phyloP scores from a whole-genome alignment of 108 stramenopile genomes.

The Schizochytrium sp. region DNA sequence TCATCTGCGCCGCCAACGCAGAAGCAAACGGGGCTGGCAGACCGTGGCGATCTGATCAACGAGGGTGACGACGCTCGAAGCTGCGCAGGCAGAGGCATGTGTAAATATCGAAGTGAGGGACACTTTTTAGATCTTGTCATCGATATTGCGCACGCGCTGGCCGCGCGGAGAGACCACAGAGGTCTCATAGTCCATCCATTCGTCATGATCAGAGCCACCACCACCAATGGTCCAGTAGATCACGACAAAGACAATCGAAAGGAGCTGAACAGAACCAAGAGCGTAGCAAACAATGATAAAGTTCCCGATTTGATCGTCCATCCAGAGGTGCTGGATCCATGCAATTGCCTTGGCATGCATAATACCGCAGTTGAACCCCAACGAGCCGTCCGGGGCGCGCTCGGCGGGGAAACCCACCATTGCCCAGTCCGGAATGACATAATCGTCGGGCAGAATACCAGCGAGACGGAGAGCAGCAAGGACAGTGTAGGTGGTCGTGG shows the following conservation, averaged over 20 bases:
- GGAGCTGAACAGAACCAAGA: background rate
- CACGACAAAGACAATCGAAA: background rate
- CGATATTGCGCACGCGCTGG: no score
- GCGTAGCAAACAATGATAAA: background rate
- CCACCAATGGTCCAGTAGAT: background rate
- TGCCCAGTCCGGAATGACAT: background rate
- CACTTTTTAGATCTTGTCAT: no score
- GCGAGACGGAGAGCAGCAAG: background rate
- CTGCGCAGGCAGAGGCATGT: no score
- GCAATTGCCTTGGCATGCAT: background rate
- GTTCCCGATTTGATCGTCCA: background rate
- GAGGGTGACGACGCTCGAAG: no score
- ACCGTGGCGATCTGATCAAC: no score
- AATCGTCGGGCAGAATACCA: background rate
- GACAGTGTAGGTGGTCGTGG: background rate
- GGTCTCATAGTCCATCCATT: background rate
- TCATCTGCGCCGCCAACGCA: no score
- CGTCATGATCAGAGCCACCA: background rate
- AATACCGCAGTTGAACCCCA: background rate
- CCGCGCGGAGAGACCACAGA: no score
- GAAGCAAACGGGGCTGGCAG: no score
- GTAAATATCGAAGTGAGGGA: no score
- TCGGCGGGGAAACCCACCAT: background rate
- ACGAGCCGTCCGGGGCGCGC: background rate
- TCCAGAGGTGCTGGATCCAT: background rate